Base-by-base conservation (phyloP, 768 basidiomycete genomes). In the Rhizopogon rudus region DNA sequence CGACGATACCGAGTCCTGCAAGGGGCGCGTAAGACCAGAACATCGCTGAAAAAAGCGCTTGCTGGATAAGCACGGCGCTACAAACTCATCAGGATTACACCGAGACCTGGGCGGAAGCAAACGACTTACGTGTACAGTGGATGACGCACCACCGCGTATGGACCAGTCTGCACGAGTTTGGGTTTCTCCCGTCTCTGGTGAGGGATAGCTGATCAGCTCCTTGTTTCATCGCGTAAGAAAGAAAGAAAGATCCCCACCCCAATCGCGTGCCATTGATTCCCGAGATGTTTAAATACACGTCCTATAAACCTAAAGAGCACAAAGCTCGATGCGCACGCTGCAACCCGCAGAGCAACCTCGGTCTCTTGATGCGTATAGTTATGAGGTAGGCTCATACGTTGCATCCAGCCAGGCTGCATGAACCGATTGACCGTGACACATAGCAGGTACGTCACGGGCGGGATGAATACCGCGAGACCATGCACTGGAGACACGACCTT, bases 91-190 rank as follows among this genome's bases (percentile, higher is more conserved):
- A 10, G n/a, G 17, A n/a, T 17, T 2, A 35, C 5, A 29, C 35
- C 1, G 31, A 35, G 35, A 35, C 35, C 35, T 35, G 35, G 25
- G 12, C 35, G 35, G 35, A 35, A 35, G 35, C 3, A 35, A 12
- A 5, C 6, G 6, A 51, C 61, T 42, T 46, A 69, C 66, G 39
- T 50, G 43, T 68, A 69, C 31, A 67, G 28, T 1, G 66, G 67
- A 42, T 72, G 73, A 40, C 71, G 71, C 49, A 72, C 63, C 53
- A 66, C 64, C 25, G 61, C 62, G 55, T 73, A 73, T 0, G 69
- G 70, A 8, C 73, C 73, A 0, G 60, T 66, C 35, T 64, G 59
- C 48, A 73, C 67, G 37, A 74, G 16, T 48, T 61, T 64, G 10
- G 64, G 40, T 35, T 67, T 69, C 50, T 73, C 70, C 33, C 69